These are phyloP conservation scores for Sistotremastrum niveocremeum DNA, from an alignment of 768 basidiomycete genomes.

Conservation along the genomic window DNA sequence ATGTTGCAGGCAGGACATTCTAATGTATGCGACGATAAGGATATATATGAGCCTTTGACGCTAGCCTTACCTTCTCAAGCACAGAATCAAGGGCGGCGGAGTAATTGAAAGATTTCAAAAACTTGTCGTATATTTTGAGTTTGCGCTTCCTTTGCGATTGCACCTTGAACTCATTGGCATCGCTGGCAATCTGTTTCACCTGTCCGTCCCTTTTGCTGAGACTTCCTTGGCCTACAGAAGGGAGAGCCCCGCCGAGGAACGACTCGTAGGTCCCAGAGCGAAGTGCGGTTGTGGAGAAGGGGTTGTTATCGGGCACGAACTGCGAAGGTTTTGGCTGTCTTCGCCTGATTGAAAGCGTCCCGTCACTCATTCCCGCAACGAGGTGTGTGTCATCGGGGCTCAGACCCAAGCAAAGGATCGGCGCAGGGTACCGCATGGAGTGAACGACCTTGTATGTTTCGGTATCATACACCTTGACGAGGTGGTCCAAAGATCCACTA, in stretches of 20 bases:
- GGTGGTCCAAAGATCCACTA: conserved; percentile 86
- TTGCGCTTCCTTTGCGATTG: conserved; percentile 57
- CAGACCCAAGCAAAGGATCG: conserved; percentile 77
- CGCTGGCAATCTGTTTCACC: conserved; percentile 36
- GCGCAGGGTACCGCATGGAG: conserved; percentile 96
- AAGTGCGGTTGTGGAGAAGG: conserved; percentile 25
- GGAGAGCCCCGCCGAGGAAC: conserved; percentile 42
- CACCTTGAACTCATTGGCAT: conserved; percentile 64
- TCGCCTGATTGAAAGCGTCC: conserved; percentile 91
- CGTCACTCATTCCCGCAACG: conserved; percentile 94
- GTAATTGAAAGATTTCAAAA: conserved; percentile 88
- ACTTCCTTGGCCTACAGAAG: conserved; percentile 38
- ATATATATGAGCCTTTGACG: not conserved
- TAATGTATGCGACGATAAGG: conserved; percentile 15
- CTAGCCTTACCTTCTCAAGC: conserved; percentile 51
- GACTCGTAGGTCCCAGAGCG: conserved; percentile 52
- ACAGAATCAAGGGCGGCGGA: conserved; percentile 89
- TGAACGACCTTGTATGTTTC: conserved; percentile 90
- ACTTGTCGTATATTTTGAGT: conserved; percentile 76
- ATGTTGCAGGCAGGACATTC: conserved; percentile 72
- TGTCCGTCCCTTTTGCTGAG: conserved; percentile 13
- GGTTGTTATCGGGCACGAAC: conserved; percentile 22
- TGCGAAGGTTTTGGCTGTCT: conserved; percentile 69
- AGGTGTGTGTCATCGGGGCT: conserved; percentile 97
- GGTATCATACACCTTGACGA: conserved; percentile 98